Evolutionary conservation across 2,329 filamentous ascomycete genomes (phyloP), one percentile per base, ranked within the genome.

Genomic region (Nemania sp.): DNA sequence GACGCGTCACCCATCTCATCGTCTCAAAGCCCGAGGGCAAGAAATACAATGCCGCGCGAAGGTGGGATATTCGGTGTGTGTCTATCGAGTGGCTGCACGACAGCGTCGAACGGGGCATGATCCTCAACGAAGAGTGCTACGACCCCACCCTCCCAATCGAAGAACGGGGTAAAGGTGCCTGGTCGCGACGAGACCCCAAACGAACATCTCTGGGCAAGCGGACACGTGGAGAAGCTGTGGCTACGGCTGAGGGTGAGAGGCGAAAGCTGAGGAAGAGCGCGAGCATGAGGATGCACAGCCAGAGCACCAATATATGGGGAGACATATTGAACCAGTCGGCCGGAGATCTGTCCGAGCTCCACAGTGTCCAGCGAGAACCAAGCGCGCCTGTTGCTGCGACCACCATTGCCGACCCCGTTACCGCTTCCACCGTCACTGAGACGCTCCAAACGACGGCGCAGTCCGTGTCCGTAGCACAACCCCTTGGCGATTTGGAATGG

Each of bases 181-280:
- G 88, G 87, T 80, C 84, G 64, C 81, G 76, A 61, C 76, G 74
- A 41, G 75, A 78, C 43, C 62, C 76, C 43, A 70, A 74, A 59
- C 71, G 78, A 64, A 70, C 72, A 24, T 71, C 77, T 6, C 66
- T 81, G 15, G 82, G 80, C 22, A 91, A 90, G 72, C 77, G 87
- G 59, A 67, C 74, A 24, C 77, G 86, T 54, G 80, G 82, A 1
- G 74, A 72, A 0, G 75, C 74, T 9, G 64, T 72, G 0, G 73
- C 72, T 3, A 70, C 71, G 11, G 65, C 69, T 3, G 81, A 85
- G 34, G 79, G 81, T 7, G 85, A 88, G 4, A 83, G 84, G 58
- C 83, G 91, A 61, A 97, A 97, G 73, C 73, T 99, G 61, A 85
- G 94, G 61, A 88, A 92, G 65, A 91, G 90, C 5, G 89, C 92